Percentiles rank a stretch among this genome's conserved stretches.
These are phyloP conservation scores for Bremia lactucae DNA, from an alignment of 352 stramenopile species.

Conservation along the genomic window DNA sequence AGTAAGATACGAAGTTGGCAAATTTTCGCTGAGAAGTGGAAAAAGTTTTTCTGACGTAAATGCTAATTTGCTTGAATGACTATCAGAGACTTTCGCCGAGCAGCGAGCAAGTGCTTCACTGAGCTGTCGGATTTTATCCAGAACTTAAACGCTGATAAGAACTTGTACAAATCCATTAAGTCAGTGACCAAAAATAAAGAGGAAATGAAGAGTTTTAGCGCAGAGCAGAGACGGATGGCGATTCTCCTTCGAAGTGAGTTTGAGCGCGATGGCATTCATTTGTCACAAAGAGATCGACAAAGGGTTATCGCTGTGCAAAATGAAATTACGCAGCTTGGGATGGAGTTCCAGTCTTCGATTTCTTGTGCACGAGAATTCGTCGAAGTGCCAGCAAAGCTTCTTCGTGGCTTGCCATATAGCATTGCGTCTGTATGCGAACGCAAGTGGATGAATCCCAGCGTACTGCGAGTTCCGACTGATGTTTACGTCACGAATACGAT, in stretches of 20 bases:
- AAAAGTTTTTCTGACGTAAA: neutral
- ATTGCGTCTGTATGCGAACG: constrained; percentile 48
- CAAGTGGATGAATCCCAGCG: constrained; percentile 50
- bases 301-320: constrained; percentile 84
- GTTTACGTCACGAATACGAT: constrained; percentile 86
- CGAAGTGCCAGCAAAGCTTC: constrained; percentile 41
- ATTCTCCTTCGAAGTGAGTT: constrained; percentile 88
- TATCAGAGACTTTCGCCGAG: constrained; percentile 59
- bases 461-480: constrained; percentile 69
- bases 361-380: constrained; percentile 54
- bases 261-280: constrained; percentile 92
- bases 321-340: constrained; percentile 77
- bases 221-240: constrained; percentile 88
- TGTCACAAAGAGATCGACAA: constrained; percentile 55
- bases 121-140: constrained; percentile 92
- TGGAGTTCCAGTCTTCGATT: constrained; percentile 84
- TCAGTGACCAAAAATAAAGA: constrained; percentile 46
- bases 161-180: constrained; percentile 82
- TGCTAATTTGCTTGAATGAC: neutral
- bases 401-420: constrained; percentile 49
- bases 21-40: neutral
- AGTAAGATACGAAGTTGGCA: constrained; percentile 26
- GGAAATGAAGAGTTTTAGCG: constrained; percentile 52
- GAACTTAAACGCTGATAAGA: constrained; percentile 87
- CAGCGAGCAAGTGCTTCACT: constrained; percentile 82